These are phyloP conservation scores for Ceratobasidium sp. DNA, from an alignment of 1,284 basidiomycete species.

Conservation along the genomic window DNA sequence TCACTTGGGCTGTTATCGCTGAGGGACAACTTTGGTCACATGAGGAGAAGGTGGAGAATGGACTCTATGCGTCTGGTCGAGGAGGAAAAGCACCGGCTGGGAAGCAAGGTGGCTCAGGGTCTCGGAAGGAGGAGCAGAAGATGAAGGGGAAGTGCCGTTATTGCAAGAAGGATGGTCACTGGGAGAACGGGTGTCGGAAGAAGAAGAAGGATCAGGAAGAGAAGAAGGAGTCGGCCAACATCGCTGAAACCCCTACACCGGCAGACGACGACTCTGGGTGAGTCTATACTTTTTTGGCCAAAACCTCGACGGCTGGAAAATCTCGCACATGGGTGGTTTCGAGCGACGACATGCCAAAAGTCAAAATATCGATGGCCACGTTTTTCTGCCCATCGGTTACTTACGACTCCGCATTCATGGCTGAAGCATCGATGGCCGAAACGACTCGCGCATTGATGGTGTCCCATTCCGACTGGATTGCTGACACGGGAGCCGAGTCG, in stretches of 20 bases:
- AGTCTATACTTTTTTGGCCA: too few relatives aligned
- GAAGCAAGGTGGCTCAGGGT: too few relatives aligned
- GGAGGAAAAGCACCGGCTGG: neutral
- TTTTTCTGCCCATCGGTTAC: too few relatives aligned
- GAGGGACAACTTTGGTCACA: too few relatives aligned
- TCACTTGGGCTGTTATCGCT: too few relatives aligned
- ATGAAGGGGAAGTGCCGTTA: neutral
- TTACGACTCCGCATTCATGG: too few relatives aligned
- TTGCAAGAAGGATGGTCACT: neutral
- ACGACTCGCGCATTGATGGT: neutral
- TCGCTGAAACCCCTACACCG: neutral
- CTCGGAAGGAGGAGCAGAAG: neutral
- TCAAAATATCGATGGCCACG: too few relatives aligned
- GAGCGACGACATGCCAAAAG: too few relatives aligned
- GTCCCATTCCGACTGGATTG: neutral
- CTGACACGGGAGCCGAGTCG: neutral
- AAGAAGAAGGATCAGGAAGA: neutral
- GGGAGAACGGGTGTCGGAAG: constrained; percentile 10
- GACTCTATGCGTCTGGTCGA: constrained; percentile 3
- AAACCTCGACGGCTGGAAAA: too few relatives aligned
- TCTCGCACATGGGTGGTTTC: too few relatives aligned
- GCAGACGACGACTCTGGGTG: too few relatives aligned
- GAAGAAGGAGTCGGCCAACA: neutral
- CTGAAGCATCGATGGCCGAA: neutral
- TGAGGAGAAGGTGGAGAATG: too few relatives aligned